Evolutionary conservation across 176 grass and related monocot genomes (phyloP), one percentile per base, ranked within the genome.

Genomic region (Saccharum officinarum): DNA sequence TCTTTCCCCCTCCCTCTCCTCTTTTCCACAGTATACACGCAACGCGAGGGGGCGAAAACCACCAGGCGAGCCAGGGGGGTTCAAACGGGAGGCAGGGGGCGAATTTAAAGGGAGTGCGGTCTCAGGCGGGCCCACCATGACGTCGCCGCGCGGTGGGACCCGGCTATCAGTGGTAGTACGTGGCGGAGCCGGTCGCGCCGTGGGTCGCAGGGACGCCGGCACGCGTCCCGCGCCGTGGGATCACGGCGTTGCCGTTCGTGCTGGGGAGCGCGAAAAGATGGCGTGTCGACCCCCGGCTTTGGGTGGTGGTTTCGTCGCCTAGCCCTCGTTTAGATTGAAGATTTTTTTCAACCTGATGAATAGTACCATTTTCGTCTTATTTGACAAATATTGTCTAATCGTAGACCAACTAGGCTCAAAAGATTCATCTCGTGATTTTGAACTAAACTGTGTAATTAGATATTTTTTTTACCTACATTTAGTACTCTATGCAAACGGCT

Each of bases 181-280:
- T 83, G 89, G 85, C 85, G 76, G 80, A 54, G 84, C n/a, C 22
- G 40, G 59, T 71, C 47, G 80, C 28, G 69, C 75, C 80, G 75
- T 50, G 73, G 67, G 68, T 80, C 41, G 75, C 60, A 70, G 45
- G 39, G 47, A 69, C 71, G 59, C n/a, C 12, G 89, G 77, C 85
- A 84, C 80, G 89, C 80, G 85, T 72, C 69, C 31, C n/a, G 49
- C 80, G 75, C 78, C 72, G 63, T 76, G 86, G 71, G 47, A 11
- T 74, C 79, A 69, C 85, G 75, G 30, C 80, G 80, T 22, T 76
- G 80, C 85, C 61, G 62, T 67, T 60, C 36, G 80, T 40, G 13
- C 36, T 1, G 25, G 88, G 88, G 65, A 36, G 57, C 42, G 0
- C 4, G 0, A 4, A 30, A 61, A 60, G 36, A 39, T 73, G 0